Conservation (phyloP, 306 rosid genomes). For the Trichosanthes truncata region DNA sequence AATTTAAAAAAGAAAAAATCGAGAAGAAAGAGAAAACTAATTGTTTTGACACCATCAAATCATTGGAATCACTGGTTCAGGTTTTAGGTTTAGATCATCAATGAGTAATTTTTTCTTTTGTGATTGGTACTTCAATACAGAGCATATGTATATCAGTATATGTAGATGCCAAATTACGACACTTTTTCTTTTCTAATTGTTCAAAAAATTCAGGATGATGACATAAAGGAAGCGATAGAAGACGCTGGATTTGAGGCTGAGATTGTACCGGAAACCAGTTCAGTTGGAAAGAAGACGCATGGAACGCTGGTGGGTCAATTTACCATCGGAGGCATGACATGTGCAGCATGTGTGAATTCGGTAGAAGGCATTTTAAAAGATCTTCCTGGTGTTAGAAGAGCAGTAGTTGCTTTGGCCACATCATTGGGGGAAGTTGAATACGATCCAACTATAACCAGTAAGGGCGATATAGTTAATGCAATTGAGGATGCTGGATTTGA, state of each 20-base stretch:
- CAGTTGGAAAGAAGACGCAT: constrained; percentile 39
- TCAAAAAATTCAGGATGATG: constrained; percentile 51
- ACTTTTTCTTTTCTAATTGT: constrained; percentile 13
- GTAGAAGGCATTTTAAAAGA: constrained; percentile 77
- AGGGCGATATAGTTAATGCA: constrained; percentile 78
- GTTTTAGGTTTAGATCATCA: background rate
- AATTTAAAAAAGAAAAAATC: background rate
- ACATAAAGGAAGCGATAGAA: constrained; percentile 79
- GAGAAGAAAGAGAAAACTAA: background rate
- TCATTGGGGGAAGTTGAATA: constrained; percentile 90
- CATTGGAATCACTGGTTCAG: background rate
- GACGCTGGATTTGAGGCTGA: constrained; percentile 99
- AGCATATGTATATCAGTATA: too few species aligned
- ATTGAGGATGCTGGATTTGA: constrained; percentile 97
- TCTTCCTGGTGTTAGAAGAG: constrained; percentile 79
- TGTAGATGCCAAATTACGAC: constrained; percentile 12
- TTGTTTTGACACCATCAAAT: background rate
- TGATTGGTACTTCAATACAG: constrained; percentile 1
- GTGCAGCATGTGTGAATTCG: constrained; percentile 97
- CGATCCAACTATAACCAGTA: constrained; percentile 53
- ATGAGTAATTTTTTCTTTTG: background rate
- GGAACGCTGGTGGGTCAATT: constrained; percentile 76
- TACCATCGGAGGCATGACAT: constrained; percentile 93
- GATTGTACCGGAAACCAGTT: constrained; percentile 61
- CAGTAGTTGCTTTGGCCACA: constrained; percentile 90